These are phyloP conservation scores for Tetraselmis striata DNA, from an alignment of 139 green algal genomes.

Conservation along the genomic window DNA sequence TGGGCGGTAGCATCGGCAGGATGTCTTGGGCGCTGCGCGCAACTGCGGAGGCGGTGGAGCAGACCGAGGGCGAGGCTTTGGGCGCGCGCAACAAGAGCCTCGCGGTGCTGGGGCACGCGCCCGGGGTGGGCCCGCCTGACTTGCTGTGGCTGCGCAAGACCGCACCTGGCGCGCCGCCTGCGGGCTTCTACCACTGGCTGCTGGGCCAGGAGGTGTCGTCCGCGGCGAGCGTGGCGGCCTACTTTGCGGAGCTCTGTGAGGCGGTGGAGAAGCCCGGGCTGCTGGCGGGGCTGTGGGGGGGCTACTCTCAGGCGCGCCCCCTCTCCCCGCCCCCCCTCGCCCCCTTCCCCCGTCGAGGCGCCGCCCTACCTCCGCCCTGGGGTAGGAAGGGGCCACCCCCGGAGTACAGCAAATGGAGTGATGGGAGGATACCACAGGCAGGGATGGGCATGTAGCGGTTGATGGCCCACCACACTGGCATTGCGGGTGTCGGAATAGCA, in stretches of 20 bases:
- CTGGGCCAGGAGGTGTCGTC: slow-evolving; percentile 42
- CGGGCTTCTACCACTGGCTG: slow-evolving; percentile 26
- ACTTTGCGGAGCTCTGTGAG: slow-evolving; percentile 48
- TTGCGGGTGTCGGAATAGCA: no score
- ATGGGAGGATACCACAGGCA: neutral
- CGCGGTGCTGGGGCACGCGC: slow-evolving; percentile 7
- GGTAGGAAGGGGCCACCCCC: neutral
- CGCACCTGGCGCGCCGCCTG: slow-evolving; percentile 18
- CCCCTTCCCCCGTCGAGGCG: neutral
- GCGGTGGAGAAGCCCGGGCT: slow-evolving; percentile 28
- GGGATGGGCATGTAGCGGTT: no score
- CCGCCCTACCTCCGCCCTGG: neutral
- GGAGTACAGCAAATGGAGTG: neutral
- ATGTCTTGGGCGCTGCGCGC: slow-evolving; percentile 17
- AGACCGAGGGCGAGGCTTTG: slow-evolving; percentile 39
- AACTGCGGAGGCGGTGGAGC: slow-evolving; percentile 35
- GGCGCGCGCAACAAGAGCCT: slow-evolving; percentile 34
- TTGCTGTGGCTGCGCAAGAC: slow-evolving; percentile 54
- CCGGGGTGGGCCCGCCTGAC: slow-evolving; percentile 49
- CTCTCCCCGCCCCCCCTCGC: neutral
- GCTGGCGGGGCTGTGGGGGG: slow-evolving; percentile 19
- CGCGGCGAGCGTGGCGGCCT: slow-evolving; percentile 42
- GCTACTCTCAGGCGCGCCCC: neutral
- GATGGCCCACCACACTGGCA: no score
- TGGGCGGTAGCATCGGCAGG: no score